Evolutionary conservation across 768 basidiomycete genomes (phyloP).

Genomic region (Lyophyllum atratum): DNA sequence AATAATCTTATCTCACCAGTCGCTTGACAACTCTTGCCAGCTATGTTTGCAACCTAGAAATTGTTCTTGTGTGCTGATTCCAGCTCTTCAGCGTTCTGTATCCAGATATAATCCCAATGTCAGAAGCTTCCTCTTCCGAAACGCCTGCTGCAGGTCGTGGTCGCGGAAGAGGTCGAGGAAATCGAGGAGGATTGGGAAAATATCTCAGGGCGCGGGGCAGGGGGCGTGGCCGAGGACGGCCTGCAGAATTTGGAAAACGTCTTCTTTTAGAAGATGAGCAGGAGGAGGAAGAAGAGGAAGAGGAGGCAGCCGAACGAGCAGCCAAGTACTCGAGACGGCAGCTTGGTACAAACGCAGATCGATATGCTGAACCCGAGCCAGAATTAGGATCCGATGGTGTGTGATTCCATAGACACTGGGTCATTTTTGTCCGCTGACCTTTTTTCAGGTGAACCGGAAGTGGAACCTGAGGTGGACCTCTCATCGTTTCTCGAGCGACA

Average conservation of each 20-base stretch:
- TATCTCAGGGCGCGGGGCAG: conserved; percentile 19
- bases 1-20: too few relatives aligned
- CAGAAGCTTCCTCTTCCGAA: neutral
- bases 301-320: conserved; percentile 48
- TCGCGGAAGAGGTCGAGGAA: conserved; percentile 16
- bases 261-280: conserved; percentile 38
- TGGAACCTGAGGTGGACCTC: conserved; percentile 76
- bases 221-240: conserved; percentile 47
- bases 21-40: too few relatives aligned
- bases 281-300: conserved; percentile 48
- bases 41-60: too few relatives aligned
- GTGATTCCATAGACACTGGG: conserved; percentile 12
- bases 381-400: conserved; percentile 73
- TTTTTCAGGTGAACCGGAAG: conserved; percentile 58
- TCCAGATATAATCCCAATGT: neutral
- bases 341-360: conserved; percentile 70
- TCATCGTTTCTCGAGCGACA: conserved; percentile 68
- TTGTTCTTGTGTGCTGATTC: too few relatives aligned
- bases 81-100: neutral
- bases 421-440: neutral
- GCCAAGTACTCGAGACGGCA: conserved; percentile 58
- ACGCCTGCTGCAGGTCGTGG: conserved; percentile 7
- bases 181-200: conserved; percentile 19
- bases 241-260: conserved; percentile 40
- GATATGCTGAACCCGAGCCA: conserved; percentile 71